Evolutionary conservation across 2,329 filamentous ascomycete genomes (phyloP), one percentile per base, ranked within the genome.

Genomic region (Diaporthe ilicicola): DNA sequence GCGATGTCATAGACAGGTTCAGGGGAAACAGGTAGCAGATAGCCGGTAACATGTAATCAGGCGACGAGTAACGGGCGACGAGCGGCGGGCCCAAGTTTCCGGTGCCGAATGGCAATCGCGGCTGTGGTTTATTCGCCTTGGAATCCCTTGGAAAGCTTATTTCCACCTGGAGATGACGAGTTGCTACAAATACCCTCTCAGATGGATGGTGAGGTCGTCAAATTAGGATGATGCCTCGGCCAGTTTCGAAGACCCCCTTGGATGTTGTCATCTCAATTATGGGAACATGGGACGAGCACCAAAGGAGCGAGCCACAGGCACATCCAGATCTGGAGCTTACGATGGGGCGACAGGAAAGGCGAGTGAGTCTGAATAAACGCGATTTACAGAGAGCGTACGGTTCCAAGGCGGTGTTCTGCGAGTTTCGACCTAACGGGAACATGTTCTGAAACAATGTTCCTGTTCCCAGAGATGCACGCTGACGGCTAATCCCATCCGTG

Each of bases 141-240:
- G 34, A 34, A 7, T 22, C 12, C 42, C 42, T 37, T 24, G 7
- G 8, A 37, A 12, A 34, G 44, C 19, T 22, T 34, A 13, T 37
- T 50, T 12, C 65, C 19, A 34, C n/a, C 22, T 51, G 53, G 65
- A 68, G 44, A 68, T 68, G 66, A 59, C 13, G 66, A 59, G 53
- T 68, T 68, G 39, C 53, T 68, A 59, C 53, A 68, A 68, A 68
- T 68, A 68, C 4, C 66, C 66, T 68, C 66, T 68, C 66, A 68
- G 54, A 46, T 29, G 53, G 32, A 37, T 22, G 44, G 24, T 68
- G 53, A 55, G 53, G 53, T 29, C 6, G 54, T 56, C 53, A 46
- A 56, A 68, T 59, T 59, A 68, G 51, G 66, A 68, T 68, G 53
- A 51, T 68, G 66, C 29, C 50, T 59, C 44, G 53, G 29, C 54